Evolutionary conservation across 495 filamentous ascomycete species (phyloP).

Genomic region (Podospora anserina): DNA sequence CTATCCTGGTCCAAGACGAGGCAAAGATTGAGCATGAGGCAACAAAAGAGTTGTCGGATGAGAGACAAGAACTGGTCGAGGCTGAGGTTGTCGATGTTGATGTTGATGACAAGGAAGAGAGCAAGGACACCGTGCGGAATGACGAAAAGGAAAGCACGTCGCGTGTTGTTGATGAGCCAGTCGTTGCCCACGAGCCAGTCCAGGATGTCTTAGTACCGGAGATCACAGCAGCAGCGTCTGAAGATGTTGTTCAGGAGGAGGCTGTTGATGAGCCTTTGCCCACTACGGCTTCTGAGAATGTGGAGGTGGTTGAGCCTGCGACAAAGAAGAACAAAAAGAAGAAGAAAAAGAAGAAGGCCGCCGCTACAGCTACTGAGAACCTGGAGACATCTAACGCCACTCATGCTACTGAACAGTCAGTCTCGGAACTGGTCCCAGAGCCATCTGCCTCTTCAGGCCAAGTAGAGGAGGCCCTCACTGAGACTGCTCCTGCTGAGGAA

Average conservation of each 20-base stretch:
- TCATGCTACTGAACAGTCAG: background rate
- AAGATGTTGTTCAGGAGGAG: conserved; percentile 14
- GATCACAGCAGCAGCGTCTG: background rate
- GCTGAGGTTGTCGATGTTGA: background rate
- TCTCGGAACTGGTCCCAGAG: background rate
- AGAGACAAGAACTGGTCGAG: background rate
- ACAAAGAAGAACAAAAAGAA: conserved; percentile 27
- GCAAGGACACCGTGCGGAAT: background rate
- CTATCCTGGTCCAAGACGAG: background rate
- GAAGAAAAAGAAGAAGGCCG: conserved; percentile 32
- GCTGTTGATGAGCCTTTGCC: background rate
- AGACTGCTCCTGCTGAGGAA: background rate
- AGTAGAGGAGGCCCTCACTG: background rate
- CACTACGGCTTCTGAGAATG: conserved; percentile 9
- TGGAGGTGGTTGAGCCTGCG: conserved; percentile 11
- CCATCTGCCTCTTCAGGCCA: background rate
- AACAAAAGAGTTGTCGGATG: background rate
- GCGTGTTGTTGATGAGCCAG: background rate
- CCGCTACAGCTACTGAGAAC: conserved; percentile 12
- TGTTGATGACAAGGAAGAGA: background rate
- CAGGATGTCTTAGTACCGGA: background rate
- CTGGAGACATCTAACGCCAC: conserved; percentile 16
- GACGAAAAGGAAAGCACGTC: background rate
- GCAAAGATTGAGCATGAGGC: background rate
- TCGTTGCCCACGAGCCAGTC: background rate